Conservation (phyloP, 2,329 filamentous ascomycete genomes). For the Escovopsis sp. region DNA sequence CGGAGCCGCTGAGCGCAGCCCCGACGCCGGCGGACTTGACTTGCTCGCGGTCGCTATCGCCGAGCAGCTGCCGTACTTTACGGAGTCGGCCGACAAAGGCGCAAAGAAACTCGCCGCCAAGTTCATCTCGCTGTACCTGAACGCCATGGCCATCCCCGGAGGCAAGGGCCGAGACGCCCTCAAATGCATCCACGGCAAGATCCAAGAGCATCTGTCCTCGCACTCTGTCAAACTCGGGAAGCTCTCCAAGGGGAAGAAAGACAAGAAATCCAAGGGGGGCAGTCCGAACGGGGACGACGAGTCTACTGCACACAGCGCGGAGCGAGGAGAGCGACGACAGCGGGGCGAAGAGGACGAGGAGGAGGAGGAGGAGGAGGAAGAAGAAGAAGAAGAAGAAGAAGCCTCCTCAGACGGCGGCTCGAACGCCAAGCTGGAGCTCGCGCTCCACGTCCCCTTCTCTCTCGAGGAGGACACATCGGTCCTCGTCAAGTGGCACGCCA, state of each 20-base stretch:
- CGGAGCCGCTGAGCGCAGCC: conserved; percentile 10
- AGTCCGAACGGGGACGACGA: no score
- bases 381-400: not conserved
- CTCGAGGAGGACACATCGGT: conserved; percentile 34
- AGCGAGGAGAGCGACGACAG: conserved; percentile 5
- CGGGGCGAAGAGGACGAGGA: no score
- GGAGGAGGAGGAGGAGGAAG: not conserved
- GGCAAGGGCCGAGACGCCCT: conserved; percentile 26
- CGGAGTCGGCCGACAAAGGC: conserved; percentile 32
- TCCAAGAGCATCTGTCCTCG: conserved; percentile 17
- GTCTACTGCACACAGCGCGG: conserved; percentile 2
- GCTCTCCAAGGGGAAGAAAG: conserved; percentile 7
- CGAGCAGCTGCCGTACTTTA: conserved; percentile 64
- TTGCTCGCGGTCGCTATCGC: conserved; percentile 53
- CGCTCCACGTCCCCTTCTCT: conserved; percentile 34
- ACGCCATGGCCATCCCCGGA: conserved; percentile 28
- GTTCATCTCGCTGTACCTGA: conserved; percentile 45
- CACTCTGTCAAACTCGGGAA: conserved; percentile 10
- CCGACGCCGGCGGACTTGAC: conserved; percentile 24
- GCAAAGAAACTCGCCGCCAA: conserved; percentile 33
- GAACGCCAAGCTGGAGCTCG: conserved; percentile 32
- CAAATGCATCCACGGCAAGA: conserved; percentile 15
- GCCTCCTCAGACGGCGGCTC: conserved; percentile 3
- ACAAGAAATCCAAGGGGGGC: conserved; percentile 6
- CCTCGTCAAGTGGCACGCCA: conserved; percentile 53